Evolutionary conservation across 2,329 filamentous ascomycete genomes (phyloP), one percentile per base, ranked within the genome.

Genomic region (Arachnomyces sp.): DNA sequence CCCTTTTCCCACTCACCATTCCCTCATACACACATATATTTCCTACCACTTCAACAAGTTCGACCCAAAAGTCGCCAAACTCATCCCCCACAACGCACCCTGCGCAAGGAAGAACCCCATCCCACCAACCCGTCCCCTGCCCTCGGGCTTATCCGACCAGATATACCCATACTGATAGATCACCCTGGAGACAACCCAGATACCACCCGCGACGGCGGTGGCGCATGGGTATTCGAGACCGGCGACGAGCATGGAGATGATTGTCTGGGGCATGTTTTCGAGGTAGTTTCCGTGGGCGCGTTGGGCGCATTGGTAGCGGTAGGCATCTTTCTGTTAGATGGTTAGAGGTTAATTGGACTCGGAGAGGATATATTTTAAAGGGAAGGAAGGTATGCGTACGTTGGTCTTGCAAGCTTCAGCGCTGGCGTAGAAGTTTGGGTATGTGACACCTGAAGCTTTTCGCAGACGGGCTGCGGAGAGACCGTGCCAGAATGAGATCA

Each of bases 371-470:
- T 5, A 2, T 33, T 29, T 11, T 69, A 21, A n/a, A 31, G 21
- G 14, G 16, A 4, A 14, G 30, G n/a, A 15, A 56, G 52, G 69
- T 57, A 15, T 52, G 60, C 53, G 57, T 51, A 67, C 62, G 62
- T 69, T 62, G 54, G 60, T 52, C 49, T 67, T 67, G 56, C 66
- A 56, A 78, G 70, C 44, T 74, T 68, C 36, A 66, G 59, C 15
- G 73, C n/a, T 73, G 21, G 78, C 77, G 61, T 77, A 79, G 54
- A 65, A 60, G 61, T 75, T 72, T 11, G 78, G 78, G 57, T 80
- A 80, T 12, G 66, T 64, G 44, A 80, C 62, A 31, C 69, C 65
- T 45, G 76, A 74, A 3, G 58, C 51, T 49, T 69, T 72, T 60
- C 78, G 74, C 57, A 68, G 61, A 15, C 31, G 15, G 34, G 53